These are phyloP conservation scores for Auriscalpium microsporum DNA, from an alignment of 768 basidiomycete genomes.

Conservation along the genomic window DNA sequence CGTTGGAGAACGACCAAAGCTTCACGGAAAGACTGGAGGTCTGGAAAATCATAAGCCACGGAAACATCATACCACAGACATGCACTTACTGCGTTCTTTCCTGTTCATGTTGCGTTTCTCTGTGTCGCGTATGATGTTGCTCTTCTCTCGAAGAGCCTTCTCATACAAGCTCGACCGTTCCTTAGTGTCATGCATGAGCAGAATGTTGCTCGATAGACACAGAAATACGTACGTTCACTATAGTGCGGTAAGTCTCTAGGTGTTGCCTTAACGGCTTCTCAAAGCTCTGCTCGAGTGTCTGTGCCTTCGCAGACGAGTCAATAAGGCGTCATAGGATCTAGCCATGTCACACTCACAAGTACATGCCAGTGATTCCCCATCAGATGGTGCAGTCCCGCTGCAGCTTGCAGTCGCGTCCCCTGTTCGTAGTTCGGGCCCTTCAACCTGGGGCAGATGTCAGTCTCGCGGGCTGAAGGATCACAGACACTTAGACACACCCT, in stretches of 20 bases:
- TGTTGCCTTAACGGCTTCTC: constrained; percentile 86
- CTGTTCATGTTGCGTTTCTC: constrained; percentile 79
- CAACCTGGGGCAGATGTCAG: constrained; percentile 33
- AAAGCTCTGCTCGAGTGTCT: constrained; percentile 78
- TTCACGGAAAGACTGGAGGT: constrained; percentile 82
- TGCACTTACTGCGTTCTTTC: constrained; percentile 70
- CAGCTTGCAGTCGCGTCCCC: constrained; percentile 75
- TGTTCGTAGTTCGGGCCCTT: constrained; percentile 77
- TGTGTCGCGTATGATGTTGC: constrained; percentile 74
- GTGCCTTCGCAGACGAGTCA: constrained; percentile 42
- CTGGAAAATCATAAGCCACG: constrained; percentile 31
- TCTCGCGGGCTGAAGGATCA: not conserved
- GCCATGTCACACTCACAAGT: constrained; percentile 43
- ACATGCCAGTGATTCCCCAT: constrained; percentile 92
- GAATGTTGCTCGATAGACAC: not conserved
- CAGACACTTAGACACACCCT: constrained; percentile 39
- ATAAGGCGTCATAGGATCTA: not conserved
- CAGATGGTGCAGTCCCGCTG: constrained; percentile 84
- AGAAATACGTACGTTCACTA: constrained; percentile 49
- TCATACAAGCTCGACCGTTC: constrained; percentile 85
- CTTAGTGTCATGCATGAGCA: constrained; percentile 32
- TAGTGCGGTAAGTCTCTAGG: constrained; percentile 67
- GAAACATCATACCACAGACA: not conserved
- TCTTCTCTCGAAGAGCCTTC: constrained; percentile 72
- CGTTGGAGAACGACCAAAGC: constrained; percentile 73